A percentile compares a stretch with the other conserved stretches of the same genome.
Evolutionary conservation across 2,329 filamentous ascomycete genomes (phyloP).

Genomic region (Monosporascus cannonballus): DNA sequence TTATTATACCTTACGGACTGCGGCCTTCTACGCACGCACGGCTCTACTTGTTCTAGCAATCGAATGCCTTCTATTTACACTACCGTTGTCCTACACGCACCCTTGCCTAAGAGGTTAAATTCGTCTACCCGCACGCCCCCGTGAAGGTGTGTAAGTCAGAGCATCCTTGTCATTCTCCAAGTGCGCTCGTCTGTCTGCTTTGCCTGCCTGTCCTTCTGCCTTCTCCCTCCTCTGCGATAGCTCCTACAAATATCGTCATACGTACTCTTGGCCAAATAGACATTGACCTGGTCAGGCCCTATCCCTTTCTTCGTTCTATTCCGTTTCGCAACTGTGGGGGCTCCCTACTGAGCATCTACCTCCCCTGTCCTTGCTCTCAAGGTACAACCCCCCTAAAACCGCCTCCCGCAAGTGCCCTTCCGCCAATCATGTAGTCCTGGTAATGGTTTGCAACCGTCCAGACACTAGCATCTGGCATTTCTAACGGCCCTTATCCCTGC

Average conservation of each 20-base stretch:
- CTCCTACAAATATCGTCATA: conserved; percentile 9
- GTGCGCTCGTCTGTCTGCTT: conserved; percentile 20
- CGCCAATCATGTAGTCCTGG: conserved; percentile 20
- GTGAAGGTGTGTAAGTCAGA: conserved; percentile 9
- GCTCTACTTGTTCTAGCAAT: background rate
- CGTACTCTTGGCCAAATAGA: background rate
- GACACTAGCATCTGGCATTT: conserved; percentile 23
- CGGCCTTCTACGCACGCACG: background rate
- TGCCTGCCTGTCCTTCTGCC: conserved; percentile 10
- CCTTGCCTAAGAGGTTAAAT: background rate
- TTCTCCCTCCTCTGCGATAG: conserved; percentile 11
- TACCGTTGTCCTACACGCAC: background rate
- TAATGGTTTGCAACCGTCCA: conserved; percentile 25
- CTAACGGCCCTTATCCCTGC: conserved; percentile 26
- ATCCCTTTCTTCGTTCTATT: background rate
- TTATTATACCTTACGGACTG: background rate
- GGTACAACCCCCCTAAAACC: background rate
- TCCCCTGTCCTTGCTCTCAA: background rate
- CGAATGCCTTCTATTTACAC: background rate
- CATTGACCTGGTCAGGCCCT: background rate
- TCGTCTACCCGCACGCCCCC: conserved; percentile 8
- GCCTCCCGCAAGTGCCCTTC: conserved; percentile 4
- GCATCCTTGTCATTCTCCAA: conserved; percentile 20
- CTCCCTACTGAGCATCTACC: background rate
- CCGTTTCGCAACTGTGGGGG: background rate